Base-by-base conservation (phyloP, 163 green algal genomes). In the Prototheca cutis region DNA sequence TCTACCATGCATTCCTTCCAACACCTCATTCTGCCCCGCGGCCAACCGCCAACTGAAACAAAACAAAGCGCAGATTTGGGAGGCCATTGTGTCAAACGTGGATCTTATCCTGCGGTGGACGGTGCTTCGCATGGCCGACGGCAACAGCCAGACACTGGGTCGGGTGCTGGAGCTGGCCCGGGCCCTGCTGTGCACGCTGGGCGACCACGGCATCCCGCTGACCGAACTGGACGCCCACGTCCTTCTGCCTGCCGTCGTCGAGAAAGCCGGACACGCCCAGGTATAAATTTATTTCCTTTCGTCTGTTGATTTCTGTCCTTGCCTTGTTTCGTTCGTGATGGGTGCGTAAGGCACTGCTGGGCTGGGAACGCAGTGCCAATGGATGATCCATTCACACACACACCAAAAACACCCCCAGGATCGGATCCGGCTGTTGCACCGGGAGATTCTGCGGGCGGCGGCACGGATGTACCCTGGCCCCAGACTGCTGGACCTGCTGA, bases 231-330 rank as follows among this genome's bases (percentile, higher is more conserved):
- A 96, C 63, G 82, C 80, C 3, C 66, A 78, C 23, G 47, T 81
- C 29, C 73, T 95, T 36, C 61, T 96, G 45, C 90, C 90, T 19
- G 82, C 75, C 17, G 48, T 96, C 51, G 78, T 94, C 24, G 89
- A 97, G 66, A 94, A 93, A 70, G 62, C 72, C 21, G 90, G 88
- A 1, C 85, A 95, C 79, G 91, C 90, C 61, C 81, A 93, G 71
- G 83, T 79, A n/a, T n/a, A n/a, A n/a, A n/a, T n/a, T n/a, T n/a
- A n/a, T n/a, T n/a, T n/a, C n/a, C n/a, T n/a, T n/a, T n/a, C n/a
- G n/a, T n/a, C n/a, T n/a, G n/a, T n/a, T n/a, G n/a, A n/a, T n/a
- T n/a, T n/a, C n/a, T n/a, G n/a, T n/a, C n/a, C n/a, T n/a, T n/a
- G n/a, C n/a, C n/a, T n/a, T n/a, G n/a, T n/a, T n/a, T n/a, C n/a